phyloP scores from a whole-genome alignment of 2,329 filamentous ascomycete species.

The Cladosporium austrohemisphaericum region DNA sequence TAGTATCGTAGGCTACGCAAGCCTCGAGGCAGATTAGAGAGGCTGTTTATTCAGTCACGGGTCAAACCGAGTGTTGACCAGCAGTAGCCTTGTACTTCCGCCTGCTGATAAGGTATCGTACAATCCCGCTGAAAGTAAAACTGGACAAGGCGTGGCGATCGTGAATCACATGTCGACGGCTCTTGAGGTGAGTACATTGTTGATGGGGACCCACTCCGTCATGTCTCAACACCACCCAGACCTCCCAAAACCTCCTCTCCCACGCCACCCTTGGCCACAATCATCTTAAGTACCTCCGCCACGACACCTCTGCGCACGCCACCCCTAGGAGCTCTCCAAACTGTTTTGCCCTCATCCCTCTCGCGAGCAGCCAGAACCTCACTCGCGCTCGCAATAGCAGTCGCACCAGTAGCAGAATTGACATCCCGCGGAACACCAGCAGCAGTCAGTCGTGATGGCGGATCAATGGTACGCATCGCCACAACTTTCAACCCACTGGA shows the following conservation, averaged over 20 bases:
- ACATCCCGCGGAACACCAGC: conserved; percentile 47
- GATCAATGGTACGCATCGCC: conserved; percentile 48
- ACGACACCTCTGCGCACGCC: conserved; percentile 74
- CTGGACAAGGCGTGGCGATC: conserved; percentile 86
- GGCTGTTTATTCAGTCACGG: too few species aligned
- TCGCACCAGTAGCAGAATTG: conserved; percentile 43
- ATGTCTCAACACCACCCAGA: conserved; percentile 66
- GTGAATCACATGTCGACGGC: conserved; percentile 80
- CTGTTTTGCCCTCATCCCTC: conserved; percentile 48
- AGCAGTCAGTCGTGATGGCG: conserved; percentile 47
- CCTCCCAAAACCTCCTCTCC: conserved; percentile 82
- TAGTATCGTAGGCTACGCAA: too few species aligned
- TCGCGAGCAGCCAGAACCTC: conserved; percentile 48
- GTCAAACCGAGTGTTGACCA: too few species aligned
- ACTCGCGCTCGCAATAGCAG: conserved; percentile 32
- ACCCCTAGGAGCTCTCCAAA: conserved; percentile 82
- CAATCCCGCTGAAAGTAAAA: conserved; percentile 78
- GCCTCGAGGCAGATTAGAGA: too few species aligned
- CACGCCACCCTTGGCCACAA: conserved; percentile 72
- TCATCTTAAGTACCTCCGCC: conserved; percentile 69
- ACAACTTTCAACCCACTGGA: conserved; percentile 41
- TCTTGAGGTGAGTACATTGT: conserved; percentile 68
- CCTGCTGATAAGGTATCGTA: background rate
- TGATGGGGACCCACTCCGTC: conserved; percentile 20
- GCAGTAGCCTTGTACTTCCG: too few species aligned